Base-by-base conservation (phyloP, 2,329 filamentous ascomycete species). In the Pseudogymnoascus sp. region DNA sequence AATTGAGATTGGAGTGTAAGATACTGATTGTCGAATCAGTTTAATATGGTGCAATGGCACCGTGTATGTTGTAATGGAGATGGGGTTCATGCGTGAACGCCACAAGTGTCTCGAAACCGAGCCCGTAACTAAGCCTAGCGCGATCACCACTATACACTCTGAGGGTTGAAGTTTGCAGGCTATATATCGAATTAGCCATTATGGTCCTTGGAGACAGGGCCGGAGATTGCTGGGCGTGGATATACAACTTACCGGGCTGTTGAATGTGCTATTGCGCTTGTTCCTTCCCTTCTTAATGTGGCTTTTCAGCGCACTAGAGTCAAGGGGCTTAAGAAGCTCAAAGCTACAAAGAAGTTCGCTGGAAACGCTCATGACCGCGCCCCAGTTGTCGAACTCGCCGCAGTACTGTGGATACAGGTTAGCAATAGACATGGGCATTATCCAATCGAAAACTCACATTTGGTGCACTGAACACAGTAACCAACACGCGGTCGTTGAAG, bases 311-410 rank as follows among this genome's bases (percentile, higher is more conserved):
- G 93, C 93, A 69, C 90, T 95, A 11, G 92, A 97, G 75, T 99
- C 94, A 53, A 99, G 82, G 6, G 94, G 94, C 75, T 99, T 99
- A 63, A 99, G 81, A 14, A 99, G 81, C 75, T 99, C 94, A 71
- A 99, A 99, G 72, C 92, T 97, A 77, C 94, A 99, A 1, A 99
- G 83, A 59, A 99, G 77, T 74, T 97, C 94, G 12, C 84, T 85
- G 1, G 91, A 97, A 20, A 99, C 94, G 2, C 93, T 96, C 94
- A 99, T 99, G 67, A 97, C 92, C 12, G 94, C 94, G 18, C 94
- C 94, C 91, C 94, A 97, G 66, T 99, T 99, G 73, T 99, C 94
- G 67, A 99, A 99, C 74, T 99, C 94, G 67, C 94, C 94, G 70
- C 94, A 99, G 71, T 99, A 97, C 90, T 96, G 15, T 33, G 8